Evolutionary conservation across 257 asterid genomes (phyloP).

Genomic region (Salvia rosmarinus): DNA sequence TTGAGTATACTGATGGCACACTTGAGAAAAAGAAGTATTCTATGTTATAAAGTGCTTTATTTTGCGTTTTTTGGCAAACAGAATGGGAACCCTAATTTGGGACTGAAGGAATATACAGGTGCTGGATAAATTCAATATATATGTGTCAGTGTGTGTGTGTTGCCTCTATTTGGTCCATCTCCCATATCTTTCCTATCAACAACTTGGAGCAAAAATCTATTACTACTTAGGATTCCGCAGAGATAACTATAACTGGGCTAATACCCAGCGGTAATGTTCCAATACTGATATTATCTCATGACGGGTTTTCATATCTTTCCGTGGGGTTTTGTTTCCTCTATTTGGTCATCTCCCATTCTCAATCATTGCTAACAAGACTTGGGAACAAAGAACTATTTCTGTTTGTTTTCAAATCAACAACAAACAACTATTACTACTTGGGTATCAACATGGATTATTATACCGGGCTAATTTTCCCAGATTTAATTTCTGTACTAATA

Average conservation of each 20-base stretch:
- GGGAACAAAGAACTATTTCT: background rate
- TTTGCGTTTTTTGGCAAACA: background rate
- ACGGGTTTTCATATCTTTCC: background rate
- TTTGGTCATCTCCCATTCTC: conserved; percentile 7
- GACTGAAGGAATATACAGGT: background rate
- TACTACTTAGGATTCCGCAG: background rate
- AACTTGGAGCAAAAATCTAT: background rate
- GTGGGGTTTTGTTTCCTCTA: background rate
- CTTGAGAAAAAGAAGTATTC: background rate
- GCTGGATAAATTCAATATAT: background rate
- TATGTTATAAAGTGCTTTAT: background rate
- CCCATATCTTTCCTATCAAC: background rate
- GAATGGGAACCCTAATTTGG: conserved; percentile 1
- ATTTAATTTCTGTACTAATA: background rate
- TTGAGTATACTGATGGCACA: background rate
- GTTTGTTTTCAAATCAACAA: background rate
- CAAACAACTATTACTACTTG: background rate
- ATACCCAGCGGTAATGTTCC: background rate
- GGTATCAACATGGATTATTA: background rate
- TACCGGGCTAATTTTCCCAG: background rate
- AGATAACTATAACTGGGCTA: background rate
- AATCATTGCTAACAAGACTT: background rate
- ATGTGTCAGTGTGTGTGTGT: background rate
- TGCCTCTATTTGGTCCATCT: background rate
- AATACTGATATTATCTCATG: background rate